phyloP scores from a whole-genome alignment of 257 asterid genomes.

The Verbena officinalis region DNA sequence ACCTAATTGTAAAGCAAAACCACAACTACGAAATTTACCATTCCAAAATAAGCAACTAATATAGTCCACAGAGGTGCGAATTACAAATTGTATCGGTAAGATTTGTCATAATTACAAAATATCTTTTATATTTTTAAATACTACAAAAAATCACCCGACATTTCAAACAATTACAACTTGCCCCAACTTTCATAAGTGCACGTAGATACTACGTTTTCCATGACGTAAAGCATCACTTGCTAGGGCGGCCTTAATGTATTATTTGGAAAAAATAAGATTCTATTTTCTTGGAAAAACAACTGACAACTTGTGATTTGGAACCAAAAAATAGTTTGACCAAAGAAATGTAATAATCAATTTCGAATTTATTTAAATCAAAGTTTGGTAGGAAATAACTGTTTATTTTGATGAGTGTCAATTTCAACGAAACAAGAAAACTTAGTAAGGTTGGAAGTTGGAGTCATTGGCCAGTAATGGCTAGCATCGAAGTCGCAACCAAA shows the following conservation, averaged over 20 bases:
- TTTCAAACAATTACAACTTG: no score
- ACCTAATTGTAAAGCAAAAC: no score
- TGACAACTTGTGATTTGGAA: not conserved
- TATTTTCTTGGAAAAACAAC: not conserved
- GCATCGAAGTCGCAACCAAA: constrained; percentile 1
- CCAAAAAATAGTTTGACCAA: not conserved
- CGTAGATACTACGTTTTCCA: not conserved
- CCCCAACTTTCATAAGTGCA: no score
- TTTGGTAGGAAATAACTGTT: not conserved
- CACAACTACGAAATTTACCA: no score
- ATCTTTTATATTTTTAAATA: no score
- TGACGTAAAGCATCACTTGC: constrained; percentile 8
- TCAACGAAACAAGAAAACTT: not conserved
- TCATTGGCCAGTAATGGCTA: not conserved
- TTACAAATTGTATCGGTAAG: no score
- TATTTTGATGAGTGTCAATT: constrained; percentile 9
- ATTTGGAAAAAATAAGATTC: not conserved
- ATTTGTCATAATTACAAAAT: no score
- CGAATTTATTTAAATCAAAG: not conserved
- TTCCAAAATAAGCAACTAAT: no score
- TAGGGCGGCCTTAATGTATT: no score
- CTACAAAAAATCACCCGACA: no score
- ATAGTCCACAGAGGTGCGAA: no score
- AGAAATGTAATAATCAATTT: not conserved
- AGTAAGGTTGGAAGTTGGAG: no score